These are phyloP conservation scores for Puya raimondii DNA, from an alignment of 176 grass and related monocot species.

Conservation along the genomic window DNA sequence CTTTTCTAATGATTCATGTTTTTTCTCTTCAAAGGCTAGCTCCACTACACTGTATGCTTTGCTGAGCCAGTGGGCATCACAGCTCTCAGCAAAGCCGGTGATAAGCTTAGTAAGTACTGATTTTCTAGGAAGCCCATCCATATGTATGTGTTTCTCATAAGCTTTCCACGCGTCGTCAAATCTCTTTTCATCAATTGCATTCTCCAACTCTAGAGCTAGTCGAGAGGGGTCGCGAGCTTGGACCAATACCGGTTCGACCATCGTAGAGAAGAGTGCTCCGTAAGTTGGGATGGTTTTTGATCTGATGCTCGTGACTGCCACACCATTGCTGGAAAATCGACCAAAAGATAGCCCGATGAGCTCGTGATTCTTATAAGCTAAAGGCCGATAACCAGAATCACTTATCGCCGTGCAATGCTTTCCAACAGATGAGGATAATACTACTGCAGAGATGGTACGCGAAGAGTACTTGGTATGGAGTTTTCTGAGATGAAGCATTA, in stretches of 20 bases:
- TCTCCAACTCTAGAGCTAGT: constrained; percentile 53
- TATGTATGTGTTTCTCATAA: constrained; percentile 60
- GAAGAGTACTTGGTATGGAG: background rate
- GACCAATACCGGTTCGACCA: constrained; percentile 38
- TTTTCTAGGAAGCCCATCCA: constrained; percentile 52
- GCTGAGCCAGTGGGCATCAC: constrained; percentile 39
- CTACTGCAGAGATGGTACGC: background rate
- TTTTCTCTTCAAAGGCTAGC: constrained; percentile 32
- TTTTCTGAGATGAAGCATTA: background rate
- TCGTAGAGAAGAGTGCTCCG: constrained; percentile 28
- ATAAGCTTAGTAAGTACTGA: constrained; percentile 72
- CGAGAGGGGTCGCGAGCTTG: constrained; percentile 53
- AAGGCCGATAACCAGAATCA: background rate
- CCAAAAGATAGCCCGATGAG: background rate
- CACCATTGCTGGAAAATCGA: background rate
- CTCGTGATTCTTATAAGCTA: background rate
- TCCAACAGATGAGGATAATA: background rate
- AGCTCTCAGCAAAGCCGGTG: constrained; percentile 49
- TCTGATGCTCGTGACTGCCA: background rate
- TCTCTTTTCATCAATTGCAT: constrained; percentile 41
- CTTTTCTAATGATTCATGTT: constrained; percentile 49
- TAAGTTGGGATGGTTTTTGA: background rate
- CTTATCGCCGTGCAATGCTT: no score
- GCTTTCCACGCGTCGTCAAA: constrained; percentile 71
- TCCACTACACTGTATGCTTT: constrained; percentile 58